Base-by-base conservation (phyloP, 2,329 filamentous ascomycete species). In the Colletotrichum abscissum region DNA sequence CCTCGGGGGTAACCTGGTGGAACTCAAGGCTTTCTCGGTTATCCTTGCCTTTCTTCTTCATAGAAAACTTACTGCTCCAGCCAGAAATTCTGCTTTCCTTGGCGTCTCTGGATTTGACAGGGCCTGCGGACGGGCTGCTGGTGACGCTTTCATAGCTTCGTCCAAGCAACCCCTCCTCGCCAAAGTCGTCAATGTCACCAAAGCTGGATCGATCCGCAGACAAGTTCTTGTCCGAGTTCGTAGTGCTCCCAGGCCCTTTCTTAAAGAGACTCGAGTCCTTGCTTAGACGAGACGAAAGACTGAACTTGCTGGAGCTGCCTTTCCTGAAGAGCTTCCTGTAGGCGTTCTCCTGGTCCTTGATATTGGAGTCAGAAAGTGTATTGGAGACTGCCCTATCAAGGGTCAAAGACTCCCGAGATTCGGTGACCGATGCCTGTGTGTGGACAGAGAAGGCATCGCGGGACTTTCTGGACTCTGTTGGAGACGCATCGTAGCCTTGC, bases 291-390 rank as follows among this genome's bases (percentile, higher is more conserved):
- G 89, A 90, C 14, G 90, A 87, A 72, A 92, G 83, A 79, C 89
- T 90, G 79, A 92, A 92, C 82, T 92, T 92, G 80, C 89, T 87
- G 7, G 90, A 90, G 79, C 89, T 92, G 63, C 90, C 89, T 82
- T 92, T 92, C 38, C 91, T 88, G 69, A 92, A 88, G 62, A 92
- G 84, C 79, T 91, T 89, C 78, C 87, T 84, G 76, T 92, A 83
- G 67, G 89, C 88, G 74, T 90, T 89, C 65, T 91, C 89, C 75
- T 86, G 83, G 69, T 90, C 85, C 77, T 88, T 89, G 35, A 80
- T 78, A 57, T 84, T 85, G 22, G 87, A 82, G 49, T 92, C 90
- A 5, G 89, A 90, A 3, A 86, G 84, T 2, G 89, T 87, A 77
- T 90, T 91, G 57, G 90, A 92, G 56, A 86, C 81, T 3, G 86